Evolutionary conservation across 2,329 filamentous ascomycete species (phyloP).

Genomic region (Pestalotiopsis sp.): DNA sequence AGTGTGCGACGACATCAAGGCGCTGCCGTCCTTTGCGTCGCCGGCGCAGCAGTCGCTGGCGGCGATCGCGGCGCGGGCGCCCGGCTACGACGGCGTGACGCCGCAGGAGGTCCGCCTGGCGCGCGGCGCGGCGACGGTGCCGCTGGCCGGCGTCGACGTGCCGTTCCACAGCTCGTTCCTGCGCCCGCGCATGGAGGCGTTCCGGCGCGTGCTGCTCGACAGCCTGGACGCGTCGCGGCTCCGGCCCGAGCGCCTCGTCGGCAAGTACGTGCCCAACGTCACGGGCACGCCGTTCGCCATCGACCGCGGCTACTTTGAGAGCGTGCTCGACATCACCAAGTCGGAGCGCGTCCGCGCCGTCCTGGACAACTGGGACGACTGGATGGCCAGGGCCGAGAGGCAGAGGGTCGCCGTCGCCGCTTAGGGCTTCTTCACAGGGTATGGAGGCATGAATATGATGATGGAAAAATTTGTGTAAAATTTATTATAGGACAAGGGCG

Average conservation of each 20-base stretch:
- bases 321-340: constrained; percentile 21
- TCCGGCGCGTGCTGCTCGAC: constrained; percentile 28
- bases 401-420: background rate
- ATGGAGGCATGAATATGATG: background rate
- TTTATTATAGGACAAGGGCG: background rate
- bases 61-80: constrained; percentile 13
- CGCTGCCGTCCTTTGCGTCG: constrained; percentile 28
- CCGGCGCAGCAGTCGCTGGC: constrained; percentile 33
- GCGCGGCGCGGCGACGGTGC: constrained; percentile 31
- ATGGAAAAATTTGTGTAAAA: background rate
- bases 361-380: constrained; percentile 34
- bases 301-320: constrained; percentile 27
- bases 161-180: constrained; percentile 34
- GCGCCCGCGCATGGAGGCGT: constrained; percentile 26
- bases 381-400: constrained; percentile 13
- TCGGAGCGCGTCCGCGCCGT: constrained; percentile 22
- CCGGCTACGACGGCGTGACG: constrained; percentile 12
- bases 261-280: constrained; percentile 37
- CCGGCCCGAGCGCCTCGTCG: constrained; percentile 28
- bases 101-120: constrained; percentile 17
- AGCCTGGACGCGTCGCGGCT: constrained; percentile 27
- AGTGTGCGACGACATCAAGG: constrained; percentile 69
- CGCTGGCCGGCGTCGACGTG: constrained; percentile 33
- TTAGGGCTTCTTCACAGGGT: background rate
- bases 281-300: constrained; percentile 34